Evolutionary conservation across 192 early-diverging fungal genomes (phyloP).

Genomic region (Entomortierella chlamydospora): DNA sequence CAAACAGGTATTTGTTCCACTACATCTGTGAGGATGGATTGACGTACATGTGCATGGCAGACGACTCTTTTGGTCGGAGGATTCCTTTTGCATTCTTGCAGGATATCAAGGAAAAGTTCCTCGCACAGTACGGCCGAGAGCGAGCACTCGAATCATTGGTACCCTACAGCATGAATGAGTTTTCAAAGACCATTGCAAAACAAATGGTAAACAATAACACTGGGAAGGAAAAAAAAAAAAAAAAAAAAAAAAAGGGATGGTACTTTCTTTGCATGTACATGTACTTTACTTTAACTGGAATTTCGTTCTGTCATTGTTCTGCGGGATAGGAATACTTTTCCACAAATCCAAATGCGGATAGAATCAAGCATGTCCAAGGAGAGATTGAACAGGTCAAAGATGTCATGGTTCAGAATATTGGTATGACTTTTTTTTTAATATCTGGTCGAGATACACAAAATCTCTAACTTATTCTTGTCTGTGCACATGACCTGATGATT

Average conservation of each 20-base stretch:
- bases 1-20: slow-evolving; percentile 86
- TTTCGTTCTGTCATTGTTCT: not conserved
- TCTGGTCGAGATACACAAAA: too few species aligned
- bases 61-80: slow-evolving; percentile 74
- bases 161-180: slow-evolving; percentile 85
- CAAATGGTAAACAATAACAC: slow-evolving; percentile 74
- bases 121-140: slow-evolving; percentile 65
- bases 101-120: slow-evolving; percentile 78
- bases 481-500: too few species aligned
- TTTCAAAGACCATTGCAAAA: slow-evolving; percentile 78
- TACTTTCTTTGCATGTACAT: not conserved
- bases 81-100: slow-evolving; percentile 92
- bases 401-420: slow-evolving; percentile 96
- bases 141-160: slow-evolving; percentile 63
- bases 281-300: too few species aligned
- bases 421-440: slow-evolving; percentile 41
- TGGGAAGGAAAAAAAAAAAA: not conserved
- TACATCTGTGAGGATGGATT: slow-evolving; percentile 84
- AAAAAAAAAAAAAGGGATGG: not conserved
- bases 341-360: slow-evolving; percentile 75
- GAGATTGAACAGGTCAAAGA: slow-evolving; percentile 95
- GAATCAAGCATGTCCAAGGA: slow-evolving; percentile 83
- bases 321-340: slow-evolving; percentile 75
- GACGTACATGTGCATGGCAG: slow-evolving; percentile 91
- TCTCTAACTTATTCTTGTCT: too few species aligned